Evolutionary conservation across 2,329 filamentous ascomycete genomes (phyloP), one percentile per base, ranked within the genome.

Genomic region (Plenodomus tracheiphilus): DNA sequence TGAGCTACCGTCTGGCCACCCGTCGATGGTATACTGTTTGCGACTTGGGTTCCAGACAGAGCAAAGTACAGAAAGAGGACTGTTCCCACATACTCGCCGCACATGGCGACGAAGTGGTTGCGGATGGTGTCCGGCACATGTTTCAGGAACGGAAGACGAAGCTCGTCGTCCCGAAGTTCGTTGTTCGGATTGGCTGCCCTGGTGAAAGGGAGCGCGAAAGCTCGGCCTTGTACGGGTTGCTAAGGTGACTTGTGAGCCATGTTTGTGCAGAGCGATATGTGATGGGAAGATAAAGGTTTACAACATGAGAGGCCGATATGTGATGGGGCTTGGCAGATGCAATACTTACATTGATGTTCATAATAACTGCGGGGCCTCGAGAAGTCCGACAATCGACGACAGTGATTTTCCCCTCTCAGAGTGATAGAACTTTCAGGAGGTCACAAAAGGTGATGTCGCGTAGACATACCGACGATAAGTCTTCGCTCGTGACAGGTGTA

Each of bases 1-100:
- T 70, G 42, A 9, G 51, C 51, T 2, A 54, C 50, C 1, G 53
- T 59, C n/a, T 44, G 40, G n/a, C 53, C 54, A 13, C 42, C 45
- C 4, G 50, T 39, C 4, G 39, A 64, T 49, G 42, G 68, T 58
- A 56, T 62, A 20, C 47, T 71, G 53, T 74, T 75, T n/a, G 72
- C 71, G 10, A 73, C 69, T 39, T 74, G 71, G 2, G 71, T 67
- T 8, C 70, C 73, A 3, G 63, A 65, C 7, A 75, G 53, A 6
- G 72, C 72, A 41, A 75, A 71, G 60, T 63, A 74, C 9, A 75
- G 60, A 49, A 75, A 75, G 2, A 75, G 58, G 3, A 73, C 63
- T 1, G 73, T 75, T 16, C 72, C 73, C 13, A 74, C 70, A 39
- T 65, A 74, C 41, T 75, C 72, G 45, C 71, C 71, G 35, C 52